Evolutionary conservation across 805 yeast genomes (phyloP), one percentile per base, ranked within the genome.

Genomic region (Ogataea minuta): DNA sequence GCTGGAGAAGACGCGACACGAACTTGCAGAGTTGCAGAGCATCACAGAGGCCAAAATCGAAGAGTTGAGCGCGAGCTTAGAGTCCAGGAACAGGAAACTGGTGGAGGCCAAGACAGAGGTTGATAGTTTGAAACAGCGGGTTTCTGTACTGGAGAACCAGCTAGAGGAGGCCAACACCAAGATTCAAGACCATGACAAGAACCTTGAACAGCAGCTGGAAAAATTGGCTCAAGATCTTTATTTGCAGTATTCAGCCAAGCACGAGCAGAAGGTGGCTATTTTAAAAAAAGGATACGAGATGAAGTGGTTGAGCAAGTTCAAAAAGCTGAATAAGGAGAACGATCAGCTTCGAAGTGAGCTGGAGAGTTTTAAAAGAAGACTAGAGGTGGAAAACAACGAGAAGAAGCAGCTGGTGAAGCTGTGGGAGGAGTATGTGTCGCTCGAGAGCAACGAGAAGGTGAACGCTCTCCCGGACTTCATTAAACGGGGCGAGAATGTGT

Each of bases 241-340:
- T 53, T 69, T 75, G 26, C 89, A 82, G 55, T 85, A 85, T 54
- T 76, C 87, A 2, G 78, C 81, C 34, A 85, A 86, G 55, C 95
- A 86, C 54, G 86, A 81, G 45, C 74, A 76, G 36, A 85, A 85
- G 58, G 83, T 85, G 7, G 70, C 71, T 10, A 72, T 77, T 23
- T 63, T 81, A 52, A 81, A 77, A 55, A 71, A 72, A 41, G 79
- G 77, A 2, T 77, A 75, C 53, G 83, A 78, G 49, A 62, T 65
- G 23, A 77, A 74, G 50, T 76, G 74, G 69, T 63, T 70, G 34
- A 56, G 58, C 45, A 74, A 68, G 52, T 64, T 68, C 45, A 68
- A 63, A 33, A 69, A 64, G 41, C 55, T 69, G 16, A 61, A 62
- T 9, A 49, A 60, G 28, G 77, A 75, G 44, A 72, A 67, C 40